Evolutionary conservation across 352 stramenopile species (phyloP).

Genomic region (Peronospora destructor): DNA sequence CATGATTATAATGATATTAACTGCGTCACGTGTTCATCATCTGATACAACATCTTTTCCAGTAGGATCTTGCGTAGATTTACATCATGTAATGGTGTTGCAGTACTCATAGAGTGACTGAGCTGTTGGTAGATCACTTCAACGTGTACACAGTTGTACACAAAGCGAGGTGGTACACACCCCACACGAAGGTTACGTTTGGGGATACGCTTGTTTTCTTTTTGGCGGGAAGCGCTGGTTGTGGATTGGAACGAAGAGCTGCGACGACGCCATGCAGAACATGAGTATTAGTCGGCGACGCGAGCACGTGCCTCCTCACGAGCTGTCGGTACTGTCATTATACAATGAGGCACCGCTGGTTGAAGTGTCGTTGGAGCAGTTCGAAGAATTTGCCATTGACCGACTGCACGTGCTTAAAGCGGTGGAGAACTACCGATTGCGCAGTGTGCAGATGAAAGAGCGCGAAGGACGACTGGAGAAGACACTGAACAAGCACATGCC

Average conservation of each 20-base stretch:
- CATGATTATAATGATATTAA: no score
- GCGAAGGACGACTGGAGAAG: constrained; percentile 74
- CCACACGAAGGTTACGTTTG: background rate
- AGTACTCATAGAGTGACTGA: no score
- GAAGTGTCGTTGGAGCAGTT: constrained; percentile 98
- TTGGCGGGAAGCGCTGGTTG: constrained; percentile 23
- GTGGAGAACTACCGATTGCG: constrained; percentile 84
- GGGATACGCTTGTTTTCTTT: constrained; percentile 14
- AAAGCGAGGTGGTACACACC: background rate
- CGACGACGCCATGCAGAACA: constrained; percentile 62
- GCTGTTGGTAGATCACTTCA: constrained; percentile 15
- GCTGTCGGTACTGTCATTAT: constrained; percentile 87
- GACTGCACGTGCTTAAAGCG: constrained; percentile 87
- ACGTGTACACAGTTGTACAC: background rate
- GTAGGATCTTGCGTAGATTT: no score
- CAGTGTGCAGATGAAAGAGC: constrained; percentile 61
- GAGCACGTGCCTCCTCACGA: constrained; percentile 42
- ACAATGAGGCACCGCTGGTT: constrained; percentile 88
- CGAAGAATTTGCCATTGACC: constrained; percentile 95
- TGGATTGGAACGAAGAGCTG: constrained; percentile 2
- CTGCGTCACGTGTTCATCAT: no score
- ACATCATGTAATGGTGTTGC: constrained; percentile 15
- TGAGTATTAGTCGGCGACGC: constrained; percentile 57
- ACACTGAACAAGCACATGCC: constrained; percentile 82
- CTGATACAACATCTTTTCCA: no score